Base-by-base conservation (phyloP, 2,329 filamentous ascomycete species). In the Alternaria brassicicola region DNA sequence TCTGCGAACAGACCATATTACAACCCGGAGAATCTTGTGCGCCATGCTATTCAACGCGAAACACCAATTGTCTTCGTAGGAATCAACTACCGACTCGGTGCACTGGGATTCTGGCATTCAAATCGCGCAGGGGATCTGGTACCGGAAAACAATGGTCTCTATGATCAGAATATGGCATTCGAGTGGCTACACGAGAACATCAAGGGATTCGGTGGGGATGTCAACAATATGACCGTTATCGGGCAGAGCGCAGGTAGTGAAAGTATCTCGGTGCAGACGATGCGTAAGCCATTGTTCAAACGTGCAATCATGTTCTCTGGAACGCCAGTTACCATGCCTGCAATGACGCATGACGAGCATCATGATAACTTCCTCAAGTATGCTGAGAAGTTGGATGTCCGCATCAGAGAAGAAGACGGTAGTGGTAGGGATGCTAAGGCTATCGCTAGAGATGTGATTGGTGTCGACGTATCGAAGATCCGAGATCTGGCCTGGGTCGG, bases 1-100 rank as follows among this genome's bases (percentile, higher is more conserved):
- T 80, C 80, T 2, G 82, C 79, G 30, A 81, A 76, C 2, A 84
- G 80, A 76, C 83, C 83, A 0, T 80, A 85, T 42, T 84, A 82
- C 63, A 81, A 84, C 54, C 73, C 80, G 8, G 42, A 55, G 2
- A 57, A 55, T 35, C 51, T 66, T 6, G 26, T 66, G 2, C 33
- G 30, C 2, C 53, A 63, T 19, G 59, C 59, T 15, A 41, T 63
- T 5, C 19, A 53, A 3, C 52, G 52, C 25, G 35, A 30, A 7
- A 61, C 50, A 8, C 59, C 59, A 2, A 49, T 65, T 6, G 15
- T 66, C 2, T 59, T 59, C 28, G 57, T 65, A 0, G 35, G 52
- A 1, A 46, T 65, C 13, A 66, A 65, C 51, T 75, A 74, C 43
- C 69, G 71, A 4, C 66, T 75, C 13, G 67, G 64, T 13, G 50